Evolutionary conservation across 495 filamentous ascomycete species (phyloP).

Genomic region (Hypoxylon intermedium): DNA sequence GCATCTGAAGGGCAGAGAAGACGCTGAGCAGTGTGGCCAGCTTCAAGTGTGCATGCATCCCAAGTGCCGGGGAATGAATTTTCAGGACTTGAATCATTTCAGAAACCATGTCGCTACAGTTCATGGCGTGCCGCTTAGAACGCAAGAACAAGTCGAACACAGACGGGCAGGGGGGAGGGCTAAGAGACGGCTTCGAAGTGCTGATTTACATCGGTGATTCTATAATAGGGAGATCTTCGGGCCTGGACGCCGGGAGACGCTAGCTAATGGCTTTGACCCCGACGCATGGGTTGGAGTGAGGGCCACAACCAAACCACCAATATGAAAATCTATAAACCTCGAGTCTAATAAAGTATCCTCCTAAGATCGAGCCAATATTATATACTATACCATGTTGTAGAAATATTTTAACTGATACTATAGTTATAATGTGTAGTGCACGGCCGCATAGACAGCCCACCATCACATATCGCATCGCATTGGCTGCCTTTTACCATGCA

Average conservation of each 20-base stretch:
- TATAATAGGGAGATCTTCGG: neutral
- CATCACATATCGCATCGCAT: neutral
- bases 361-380: neutral
- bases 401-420: neutral
- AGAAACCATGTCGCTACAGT: conserved; percentile 4
- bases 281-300: neutral
- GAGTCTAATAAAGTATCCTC: neutral
- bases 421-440: neutral
- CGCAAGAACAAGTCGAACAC: conserved; percentile 6
- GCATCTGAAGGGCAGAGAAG: neutral
- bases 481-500: neutral
- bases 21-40: neutral
- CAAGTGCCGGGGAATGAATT: conserved; percentile 1
- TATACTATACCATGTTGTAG: neutral
- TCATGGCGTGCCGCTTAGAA: conserved; percentile 4
- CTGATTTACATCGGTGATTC: neutral
- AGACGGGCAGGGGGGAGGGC: neutral
- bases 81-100: conserved; percentile 5
- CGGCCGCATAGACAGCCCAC: neutral
- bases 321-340: neutral
- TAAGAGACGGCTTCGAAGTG: neutral
- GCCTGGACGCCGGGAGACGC: neutral
- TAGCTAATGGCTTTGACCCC: neutral
- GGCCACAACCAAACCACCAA: neutral
- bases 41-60: conserved; percentile 4